These are phyloP conservation scores for Trichocladium antarcticum DNA, from an alignment of 495 filamentous ascomycete species.

Conservation along the genomic window DNA sequence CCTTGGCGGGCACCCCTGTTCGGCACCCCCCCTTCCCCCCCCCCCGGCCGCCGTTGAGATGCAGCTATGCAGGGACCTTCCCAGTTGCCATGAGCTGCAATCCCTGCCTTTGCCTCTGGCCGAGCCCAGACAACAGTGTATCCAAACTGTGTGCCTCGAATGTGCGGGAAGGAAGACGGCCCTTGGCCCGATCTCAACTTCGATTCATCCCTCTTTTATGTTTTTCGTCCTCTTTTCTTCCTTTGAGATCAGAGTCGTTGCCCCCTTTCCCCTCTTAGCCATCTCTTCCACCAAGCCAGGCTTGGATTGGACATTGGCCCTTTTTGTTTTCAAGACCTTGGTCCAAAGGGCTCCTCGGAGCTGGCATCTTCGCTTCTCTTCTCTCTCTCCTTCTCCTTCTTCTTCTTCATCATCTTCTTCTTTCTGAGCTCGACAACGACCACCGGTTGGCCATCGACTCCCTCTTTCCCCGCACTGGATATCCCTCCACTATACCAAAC, in stretches of 20 bases:
- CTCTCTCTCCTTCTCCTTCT: conserved; percentile 1
- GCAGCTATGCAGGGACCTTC: not conserved
- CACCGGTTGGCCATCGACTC: no score
- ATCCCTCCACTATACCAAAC: no score
- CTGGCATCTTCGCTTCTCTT: conserved; percentile 17
- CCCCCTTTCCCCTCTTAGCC: no score
- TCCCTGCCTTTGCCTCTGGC: conserved; percentile 1
- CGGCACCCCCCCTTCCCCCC: not conserved
- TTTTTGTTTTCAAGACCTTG: no score
- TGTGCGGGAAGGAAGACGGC: conserved; percentile 23
- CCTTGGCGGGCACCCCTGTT: no score
- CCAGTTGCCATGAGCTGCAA: not conserved
- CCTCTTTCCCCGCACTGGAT: no score
- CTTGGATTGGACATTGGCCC: no score
- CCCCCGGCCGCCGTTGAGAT: not conserved
- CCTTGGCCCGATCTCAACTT: conserved; percentile 12
- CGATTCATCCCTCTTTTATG: conserved; percentile 11
- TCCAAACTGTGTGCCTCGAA: conserved; percentile 23
- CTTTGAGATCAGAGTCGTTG: no score
- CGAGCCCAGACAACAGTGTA: conserved; percentile 24
- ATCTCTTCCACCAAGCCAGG: no score
- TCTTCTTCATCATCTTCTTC: not conserved
- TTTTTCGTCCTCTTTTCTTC: no score
- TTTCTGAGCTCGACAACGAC: not conserved
- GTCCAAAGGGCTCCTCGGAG: no score